Base-by-base conservation (phyloP, 495 filamentous ascomycete genomes). In the Xylaria flabelliformis region DNA sequence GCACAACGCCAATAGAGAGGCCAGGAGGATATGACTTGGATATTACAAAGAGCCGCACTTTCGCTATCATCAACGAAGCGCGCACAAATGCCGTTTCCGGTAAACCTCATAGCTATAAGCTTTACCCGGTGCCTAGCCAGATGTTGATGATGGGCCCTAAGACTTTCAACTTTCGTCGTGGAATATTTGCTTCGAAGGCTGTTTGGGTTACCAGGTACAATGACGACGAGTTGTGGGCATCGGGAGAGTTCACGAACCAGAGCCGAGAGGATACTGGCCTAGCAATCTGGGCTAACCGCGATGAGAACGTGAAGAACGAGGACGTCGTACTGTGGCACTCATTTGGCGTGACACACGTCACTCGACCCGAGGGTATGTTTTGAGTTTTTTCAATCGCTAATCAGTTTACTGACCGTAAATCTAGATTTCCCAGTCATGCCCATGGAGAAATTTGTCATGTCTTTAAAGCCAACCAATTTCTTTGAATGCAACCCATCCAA, bases 171-270 rank as follows among this genome's bases (percentile, higher is more conserved):
- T 85, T 86, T 74, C 86, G 86, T 71, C 87, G 92, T 42, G 91
- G 91, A 13, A 91, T 92, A 79, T 94, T 94, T 77, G 88, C 91
- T 3, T 91, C 90, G 73, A 88, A 90, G 71, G 89, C 91, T 55
- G 85, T 94, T 67, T 94, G 93, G 82, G 88, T 93, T 13, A 92
- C 91, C 3, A 87, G 85, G 48, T 91, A 93, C 78, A 84, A 81
- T 34, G 92, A 94, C 73, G 89, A 84, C 17, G 92, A 94, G 75
- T 80, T 94, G 3, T 94, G 87, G 74, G 89, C 92, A 0, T 92
- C 89, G 9, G 92, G 92, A 8, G 88, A 90, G 76, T 95, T 93
- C 78, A 95, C 92, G 1, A 90, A 94, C 70, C 93, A 95, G 80
- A 92, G 90, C 34, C 83, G 87, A 39, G 88, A 88, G 19, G 92